Evolutionary conservation across 441 rosid genomes (phyloP), one percentile per base, ranked within the genome.

Genomic region (Brassica hybrid): DNA sequence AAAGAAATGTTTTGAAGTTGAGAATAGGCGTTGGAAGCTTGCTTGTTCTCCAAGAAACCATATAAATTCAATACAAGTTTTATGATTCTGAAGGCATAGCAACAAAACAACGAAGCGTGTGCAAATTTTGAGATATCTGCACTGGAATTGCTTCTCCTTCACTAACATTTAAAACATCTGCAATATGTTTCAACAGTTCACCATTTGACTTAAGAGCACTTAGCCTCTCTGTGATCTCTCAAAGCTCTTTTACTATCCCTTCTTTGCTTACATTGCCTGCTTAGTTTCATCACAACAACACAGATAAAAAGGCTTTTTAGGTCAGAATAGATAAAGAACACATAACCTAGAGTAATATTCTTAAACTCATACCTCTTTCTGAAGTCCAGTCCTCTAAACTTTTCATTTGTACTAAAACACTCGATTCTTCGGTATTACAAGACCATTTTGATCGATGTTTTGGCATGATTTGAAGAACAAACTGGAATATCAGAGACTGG

Each of bases 91-190:
- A 7, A 62, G 85, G 79, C 68, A 50, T 36, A 23, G 75, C 65
- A 64, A 84, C 69, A 32, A 76, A 67, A 54, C 81, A 74, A 38
- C 78, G 80, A 80, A 88, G 81, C 77, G 77, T 77, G 34, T 82
- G 81, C 65, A 81, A 72, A 78, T 81, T 78, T 10, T 81, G 85
- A 25, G 79, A 76, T 48, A 80, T 78, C 58, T 84, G 82, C 65
- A 81, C 56, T 73, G 79, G 72, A 34, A 81, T 78, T 67, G 79
- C 83, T 69, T 67, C 76, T 56, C 74, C 72, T 61, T 74, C 82
- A 43, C 79, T 66, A 23, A 77, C 84, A 71, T 74, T 67, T 56
- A 74, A 67, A 12, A 65, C 57, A 43, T 41, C 52, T 69, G 57
- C 25, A 59, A 65, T 65, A 50, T 54, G 83, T 30, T 71, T 77